These are phyloP conservation scores for Penicillium brasilianum DNA, from an alignment of 2,329 filamentous ascomycete species.

Conservation along the genomic window DNA sequence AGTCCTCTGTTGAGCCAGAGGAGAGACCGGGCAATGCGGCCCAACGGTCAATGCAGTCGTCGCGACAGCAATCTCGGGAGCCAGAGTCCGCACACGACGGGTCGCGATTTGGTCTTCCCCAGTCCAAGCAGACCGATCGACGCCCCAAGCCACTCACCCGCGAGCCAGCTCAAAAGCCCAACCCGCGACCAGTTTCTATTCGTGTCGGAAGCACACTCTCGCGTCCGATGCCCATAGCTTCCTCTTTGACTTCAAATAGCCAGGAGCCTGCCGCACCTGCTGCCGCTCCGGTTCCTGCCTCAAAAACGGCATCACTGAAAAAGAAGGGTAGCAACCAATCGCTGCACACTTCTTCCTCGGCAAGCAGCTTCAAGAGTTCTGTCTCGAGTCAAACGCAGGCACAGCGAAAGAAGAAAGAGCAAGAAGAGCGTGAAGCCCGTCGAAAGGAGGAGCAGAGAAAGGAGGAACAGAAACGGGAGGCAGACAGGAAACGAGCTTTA, in stretches of 20 bases:
- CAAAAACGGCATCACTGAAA: conserved; percentile 54
- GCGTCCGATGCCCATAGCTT: conserved; percentile 49
- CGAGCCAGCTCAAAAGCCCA: conserved; percentile 51
- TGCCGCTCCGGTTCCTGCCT: conserved; percentile 52
- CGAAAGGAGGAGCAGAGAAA: conserved; percentile 77
- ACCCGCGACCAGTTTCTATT: conserved; percentile 55
- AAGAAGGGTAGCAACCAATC: conserved; percentile 72
- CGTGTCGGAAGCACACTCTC: conserved; percentile 55
- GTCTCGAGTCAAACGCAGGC: conserved; percentile 64
- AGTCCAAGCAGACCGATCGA: conserved; percentile 44
- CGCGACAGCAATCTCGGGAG: conserved; percentile 39
- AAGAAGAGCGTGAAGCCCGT: conserved; percentile 78
- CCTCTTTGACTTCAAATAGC: conserved; percentile 62
- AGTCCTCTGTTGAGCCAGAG: conserved; percentile 40
- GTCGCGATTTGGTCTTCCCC: conserved; percentile 35
- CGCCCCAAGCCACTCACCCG: conserved; percentile 53
- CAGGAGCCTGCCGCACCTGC: conserved; percentile 59
- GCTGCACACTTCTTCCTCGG: conserved; percentile 60
- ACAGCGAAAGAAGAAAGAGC: conserved; percentile 79
- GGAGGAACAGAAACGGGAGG: conserved; percentile 67
- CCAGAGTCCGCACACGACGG: conserved; percentile 37
- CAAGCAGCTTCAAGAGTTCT: conserved; percentile 67
- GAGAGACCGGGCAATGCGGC: conserved; percentile 32
- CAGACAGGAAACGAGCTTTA: conserved; percentile 67
- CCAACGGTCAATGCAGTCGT: conserved; percentile 33